Base-by-base conservation (phyloP, 2,329 filamentous ascomycete genomes). In the Metarhizium sp. region DNA sequence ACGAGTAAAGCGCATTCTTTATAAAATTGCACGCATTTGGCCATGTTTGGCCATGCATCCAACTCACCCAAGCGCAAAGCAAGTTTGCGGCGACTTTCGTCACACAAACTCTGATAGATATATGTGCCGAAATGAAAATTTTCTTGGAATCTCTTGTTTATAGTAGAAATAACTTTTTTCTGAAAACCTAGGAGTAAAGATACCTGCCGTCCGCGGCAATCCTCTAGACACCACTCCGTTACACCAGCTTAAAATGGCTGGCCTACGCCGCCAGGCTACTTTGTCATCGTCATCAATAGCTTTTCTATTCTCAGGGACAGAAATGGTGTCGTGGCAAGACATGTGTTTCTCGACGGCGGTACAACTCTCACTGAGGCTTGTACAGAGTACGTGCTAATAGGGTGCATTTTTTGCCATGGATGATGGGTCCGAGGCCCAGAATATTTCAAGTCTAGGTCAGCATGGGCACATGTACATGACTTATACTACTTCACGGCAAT, bases 401-500 rank as follows among this genome's bases (percentile, higher is more conserved):
- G n/a, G 61, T 69, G 10, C 67, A 48, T 71, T 67, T 54, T 47
- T 47, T 38, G 61, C 25, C 3, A 25, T 67, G 42, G 63, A 67
- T 10, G 63, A 67, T 30, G 69, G 69, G 34, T 66, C 63, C 49
- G 61, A 58, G 48, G 62, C 71, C 18, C 57, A 62, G 45, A 72
- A 71, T 55, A 64, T 68, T 53, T 59, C 70, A 47, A 62, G 48
- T 30, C 50, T 16, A 64, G 67, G 8, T 51, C 64, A 59, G 29
- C 52, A 60, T 6, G 51, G 57, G 1, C 63, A 68, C 30, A 50
- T 70, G 36, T 66, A 59, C 49, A 57, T 71, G 60, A 71, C 69
- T 13, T 70, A 67, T 56, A 57, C 63, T 1, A 71, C 71, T 59
- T 62, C 65, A 30, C 67, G 68, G 66, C 60, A 60, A 52, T 56